Base-by-base conservation (phyloP, 2,329 filamentous ascomycete species). In the Ceratocystis diversiconidia region DNA sequence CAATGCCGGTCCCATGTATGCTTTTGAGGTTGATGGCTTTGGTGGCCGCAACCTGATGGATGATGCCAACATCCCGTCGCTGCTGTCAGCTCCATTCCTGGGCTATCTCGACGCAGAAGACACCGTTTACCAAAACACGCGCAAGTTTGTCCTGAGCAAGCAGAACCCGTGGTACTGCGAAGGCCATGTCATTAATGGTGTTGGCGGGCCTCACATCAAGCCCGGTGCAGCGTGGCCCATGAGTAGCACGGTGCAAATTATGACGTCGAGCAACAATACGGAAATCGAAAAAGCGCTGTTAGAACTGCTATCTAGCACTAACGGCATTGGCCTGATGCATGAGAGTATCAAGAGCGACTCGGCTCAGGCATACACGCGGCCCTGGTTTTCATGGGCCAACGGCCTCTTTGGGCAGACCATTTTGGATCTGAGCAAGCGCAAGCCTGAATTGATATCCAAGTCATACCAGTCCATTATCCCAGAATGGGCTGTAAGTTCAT, bases 401-500 rank as follows among this genome's bases (percentile, higher is more conserved):
- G 90, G 87, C 0, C 83, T 95, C n/a, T 94, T 92, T 75, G 88
- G 89, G 12, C 87, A 92, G 76, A 89, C 89, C 67, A 82, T 94
- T 65, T 74, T 94, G 36, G 88, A 92, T 75, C 74, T 96, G 62
- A 85, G 85, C 59, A 80, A 83, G 69, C 79, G 89, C 73, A 89
- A 89, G 73, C 90, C 89, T 10, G 78, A 85, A 70, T 72, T 95
- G 66, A 73, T 84, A 36, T 70, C 71, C 36, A 75, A 71, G 68
- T 83, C 77, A 69, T 83, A 79, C 69, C 80, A 83, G 70, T 52
- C 46, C 8, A 2, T 63, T 12, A 63, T 63, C 17, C 52, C 52
- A 19, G 52, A 59, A 59, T 59, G 52, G 52, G 52, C 52, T 52
- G 19, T 52, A 5, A 8, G 32, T 36, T 10, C 8, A 1, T 1